Percentiles rank a stretch among this genome's conserved stretches.
Evolutionary conservation across 306 rosid species (phyloP).

Genomic region (Alnus glutinosa): DNA sequence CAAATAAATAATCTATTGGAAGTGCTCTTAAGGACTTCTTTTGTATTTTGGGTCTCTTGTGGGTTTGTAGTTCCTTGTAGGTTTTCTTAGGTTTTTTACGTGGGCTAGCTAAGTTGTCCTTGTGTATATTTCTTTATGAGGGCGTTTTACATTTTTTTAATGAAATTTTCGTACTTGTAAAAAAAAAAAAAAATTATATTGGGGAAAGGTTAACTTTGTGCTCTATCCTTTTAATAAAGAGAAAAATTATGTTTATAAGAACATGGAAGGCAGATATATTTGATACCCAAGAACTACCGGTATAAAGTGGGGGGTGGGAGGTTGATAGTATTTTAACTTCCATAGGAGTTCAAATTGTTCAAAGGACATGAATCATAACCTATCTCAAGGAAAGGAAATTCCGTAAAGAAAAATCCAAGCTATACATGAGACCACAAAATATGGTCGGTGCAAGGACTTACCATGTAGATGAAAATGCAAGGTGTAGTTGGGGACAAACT

Average conservation of each 20-base stretch:
- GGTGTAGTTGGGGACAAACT: conserved; percentile 51
- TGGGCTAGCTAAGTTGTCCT: too few species aligned
- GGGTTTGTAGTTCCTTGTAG: too few species aligned
- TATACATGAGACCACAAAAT: neutral
- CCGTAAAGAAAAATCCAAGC: neutral
- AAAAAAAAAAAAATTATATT: neutral
- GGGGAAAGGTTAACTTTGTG: neutral
- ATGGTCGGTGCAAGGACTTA: conserved; percentile 19
- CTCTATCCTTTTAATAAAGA: neutral
- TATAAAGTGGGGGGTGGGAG: neutral
- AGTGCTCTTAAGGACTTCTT: too few species aligned
- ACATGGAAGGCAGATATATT: neutral
- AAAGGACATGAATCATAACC: neutral
- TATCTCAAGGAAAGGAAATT: neutral
- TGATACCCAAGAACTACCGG: neutral
- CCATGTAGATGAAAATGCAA: conserved; percentile 67
- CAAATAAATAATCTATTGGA: too few species aligned
- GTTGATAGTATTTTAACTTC: neutral
- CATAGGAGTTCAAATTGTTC: neutral
- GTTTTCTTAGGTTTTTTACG: too few species aligned
- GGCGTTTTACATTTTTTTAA: too few species aligned
- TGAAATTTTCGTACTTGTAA: too few species aligned
- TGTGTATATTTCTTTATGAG: too few species aligned
- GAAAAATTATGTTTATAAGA: neutral
- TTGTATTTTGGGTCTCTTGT: too few species aligned